Conservation (phyloP, 192 early-diverging fungal species). For the Bifiguratus adelaidae region DNA sequence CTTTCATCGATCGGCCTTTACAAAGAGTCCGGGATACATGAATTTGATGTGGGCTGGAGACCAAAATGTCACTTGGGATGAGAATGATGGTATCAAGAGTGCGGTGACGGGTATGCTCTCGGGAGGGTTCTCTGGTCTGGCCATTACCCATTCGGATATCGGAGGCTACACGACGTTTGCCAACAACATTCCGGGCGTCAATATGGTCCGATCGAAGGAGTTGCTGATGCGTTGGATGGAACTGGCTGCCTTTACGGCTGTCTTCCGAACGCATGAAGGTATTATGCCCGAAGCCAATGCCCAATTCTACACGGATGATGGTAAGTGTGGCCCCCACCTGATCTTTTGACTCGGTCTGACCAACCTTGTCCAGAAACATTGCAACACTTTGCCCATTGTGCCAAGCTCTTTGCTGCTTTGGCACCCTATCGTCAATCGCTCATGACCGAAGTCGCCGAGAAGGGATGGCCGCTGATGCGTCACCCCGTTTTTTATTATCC, state of each 20-base stretch:
- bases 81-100: conserved; percentile 25
- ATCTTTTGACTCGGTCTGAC: neutral
- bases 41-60: conserved; percentile 27
- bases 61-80: conserved; percentile 28
- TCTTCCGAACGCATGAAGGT: conserved; percentile 21
- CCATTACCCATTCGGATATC: conserved; percentile 22
- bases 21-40: conserved; percentile 17
- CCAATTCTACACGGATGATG: conserved; percentile 25
- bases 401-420: conserved; percentile 14
- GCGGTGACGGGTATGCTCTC: conserved; percentile 25
- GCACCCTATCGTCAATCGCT: conserved; percentile 13
- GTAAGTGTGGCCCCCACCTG: conserved; percentile 4
- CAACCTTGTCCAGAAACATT: conserved; percentile 7
- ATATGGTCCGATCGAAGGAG: conserved; percentile 13
- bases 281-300: conserved; percentile 19
- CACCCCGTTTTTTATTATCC: conserved; percentile 23
- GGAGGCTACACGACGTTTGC: conserved; percentile 19
- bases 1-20: conserved; percentile 18
- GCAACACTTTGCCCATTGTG: conserved; percentile 13
- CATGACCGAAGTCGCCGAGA: conserved; percentile 14
- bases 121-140: conserved; percentile 21
- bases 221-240: conserved; percentile 29
- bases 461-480: conserved; percentile 24
- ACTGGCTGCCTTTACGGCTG: conserved; percentile 17
- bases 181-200: conserved; percentile 10